A percentile compares a stretch with the other conserved stretches of the same genome.
phyloP scores from a whole-genome alignment of 2,329 filamentous ascomycete genomes.

The Talaromyces sp. region DNA sequence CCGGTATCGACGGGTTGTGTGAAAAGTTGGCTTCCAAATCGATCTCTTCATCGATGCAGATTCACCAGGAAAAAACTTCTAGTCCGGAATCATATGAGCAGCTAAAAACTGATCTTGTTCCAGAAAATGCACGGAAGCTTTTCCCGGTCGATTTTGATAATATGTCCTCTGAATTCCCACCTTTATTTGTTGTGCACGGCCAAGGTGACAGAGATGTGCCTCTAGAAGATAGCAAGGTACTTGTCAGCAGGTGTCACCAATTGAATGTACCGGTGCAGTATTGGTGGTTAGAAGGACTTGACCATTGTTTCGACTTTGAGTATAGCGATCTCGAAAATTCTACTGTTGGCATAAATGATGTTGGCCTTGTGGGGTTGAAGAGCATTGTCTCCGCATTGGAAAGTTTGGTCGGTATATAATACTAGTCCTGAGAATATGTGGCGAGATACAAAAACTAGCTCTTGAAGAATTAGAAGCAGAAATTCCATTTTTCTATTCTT shows the following conservation, averaged over 20 bases:
- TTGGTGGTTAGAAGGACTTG: not conserved
- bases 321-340: not conserved
- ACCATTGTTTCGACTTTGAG: not conserved
- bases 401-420: not conserved
- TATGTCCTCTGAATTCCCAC: not conserved
- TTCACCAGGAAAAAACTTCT: not conserved
- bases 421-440: no score
- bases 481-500: no score
- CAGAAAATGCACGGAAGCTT: not conserved
- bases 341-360: not conserved
- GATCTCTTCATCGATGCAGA: not conserved
- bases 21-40: not conserved
- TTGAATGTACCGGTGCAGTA: not conserved
- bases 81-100: not conserved
- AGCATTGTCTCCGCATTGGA: not conserved
- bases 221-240: not conserved
- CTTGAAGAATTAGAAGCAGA: no score
- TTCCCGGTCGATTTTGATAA: not conserved
- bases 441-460: no score
- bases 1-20: not conserved
- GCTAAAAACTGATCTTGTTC: not conserved
- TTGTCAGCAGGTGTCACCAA: not conserved
- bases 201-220: not conserved
- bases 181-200: not conserved
- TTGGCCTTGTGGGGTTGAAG: not conserved